Evolutionary conservation across 2,329 filamentous ascomycete species (phyloP).

Genomic region (Colletotrichum sansevieriae): DNA sequence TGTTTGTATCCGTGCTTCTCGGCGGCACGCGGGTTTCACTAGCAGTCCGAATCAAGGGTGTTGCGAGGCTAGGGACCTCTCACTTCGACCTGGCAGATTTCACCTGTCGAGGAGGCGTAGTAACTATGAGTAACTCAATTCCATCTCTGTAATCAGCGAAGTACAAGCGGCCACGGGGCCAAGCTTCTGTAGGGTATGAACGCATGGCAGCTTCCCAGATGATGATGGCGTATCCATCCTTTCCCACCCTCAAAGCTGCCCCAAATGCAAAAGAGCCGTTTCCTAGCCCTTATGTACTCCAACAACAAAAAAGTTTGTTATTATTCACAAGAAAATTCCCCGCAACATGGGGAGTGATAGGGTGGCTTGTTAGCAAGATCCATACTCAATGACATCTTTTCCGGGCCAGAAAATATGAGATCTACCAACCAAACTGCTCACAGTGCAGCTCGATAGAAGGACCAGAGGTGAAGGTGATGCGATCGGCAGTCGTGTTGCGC

Average conservation of each 20-base stretch:
- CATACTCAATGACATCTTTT: not conserved
- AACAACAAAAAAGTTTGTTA: constrained; percentile 15
- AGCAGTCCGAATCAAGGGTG: not conserved
- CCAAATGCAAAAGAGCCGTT: not conserved
- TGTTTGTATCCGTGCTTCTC: not conserved
- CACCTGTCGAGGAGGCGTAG: not conserved
- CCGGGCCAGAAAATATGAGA: not conserved
- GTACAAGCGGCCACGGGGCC: constrained; percentile 31
- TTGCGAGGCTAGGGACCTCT: not conserved
- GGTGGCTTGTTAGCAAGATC: not conserved
- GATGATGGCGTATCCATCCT: constrained; percentile 6
- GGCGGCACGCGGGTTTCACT: no score
- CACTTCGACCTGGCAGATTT: constrained; percentile 2
- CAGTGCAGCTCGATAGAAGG: constrained; percentile 62
- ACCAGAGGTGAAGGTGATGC: constrained; percentile 53
- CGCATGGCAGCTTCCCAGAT: constrained; percentile 2
- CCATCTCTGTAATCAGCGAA: not conserved
- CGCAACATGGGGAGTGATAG: no score
- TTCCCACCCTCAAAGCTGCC: constrained; percentile 2
- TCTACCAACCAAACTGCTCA: constrained; percentile 61
- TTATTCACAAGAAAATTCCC: constrained; percentile 24
- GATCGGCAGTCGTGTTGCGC: constrained; percentile 55
- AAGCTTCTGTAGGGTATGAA: constrained; percentile 35
- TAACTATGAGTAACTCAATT: not conserved
- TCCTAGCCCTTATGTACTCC: constrained; percentile 31